Percentiles rank a stretch among this genome's conserved stretches.
phyloP scores from a whole-genome alignment of 768 basidiomycete species.

The Suillus spraguei region DNA sequence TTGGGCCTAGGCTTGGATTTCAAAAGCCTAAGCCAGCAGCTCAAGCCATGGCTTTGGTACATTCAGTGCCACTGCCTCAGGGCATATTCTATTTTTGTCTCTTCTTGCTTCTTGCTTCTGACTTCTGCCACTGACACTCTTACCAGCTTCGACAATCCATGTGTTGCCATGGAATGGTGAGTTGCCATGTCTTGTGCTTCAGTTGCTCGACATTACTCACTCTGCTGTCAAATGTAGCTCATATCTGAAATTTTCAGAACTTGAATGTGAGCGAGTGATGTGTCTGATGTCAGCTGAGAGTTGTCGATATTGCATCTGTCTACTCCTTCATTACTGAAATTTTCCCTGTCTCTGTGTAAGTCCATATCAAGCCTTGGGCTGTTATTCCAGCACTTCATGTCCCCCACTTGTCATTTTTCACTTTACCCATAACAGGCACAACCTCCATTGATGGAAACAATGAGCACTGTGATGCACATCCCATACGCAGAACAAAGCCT shows the following conservation, averaged over 20 bases:
- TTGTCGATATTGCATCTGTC: too few relatives aligned
- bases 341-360: too few relatives aligned
- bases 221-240: too few relatives aligned
- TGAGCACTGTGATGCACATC: not conserved
- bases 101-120: too few relatives aligned
- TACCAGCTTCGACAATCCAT: not conserved
- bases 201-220: not conserved
- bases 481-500: not conserved
- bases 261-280: too few relatives aligned
- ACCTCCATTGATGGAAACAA: too few relatives aligned
- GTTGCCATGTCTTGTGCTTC: not conserved
- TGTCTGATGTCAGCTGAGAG: too few relatives aligned
- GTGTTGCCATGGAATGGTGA: not conserved
- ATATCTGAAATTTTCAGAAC: too few relatives aligned
- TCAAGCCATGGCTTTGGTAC: not conserved
- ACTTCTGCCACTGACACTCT: not conserved
- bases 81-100: slow-evolving; percentile 3
- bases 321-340: too few relatives aligned
- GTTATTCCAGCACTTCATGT: too few relatives aligned
- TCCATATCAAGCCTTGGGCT: too few relatives aligned
- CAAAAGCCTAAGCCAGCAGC: not conserved
- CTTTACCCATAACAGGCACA: not conserved
- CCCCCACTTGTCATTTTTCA: too few relatives aligned
- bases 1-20: not conserved
- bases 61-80: not conserved